Base-by-base conservation (phyloP, 2,329 filamentous ascomycete genomes). In the Bipolaris zeicola region DNA sequence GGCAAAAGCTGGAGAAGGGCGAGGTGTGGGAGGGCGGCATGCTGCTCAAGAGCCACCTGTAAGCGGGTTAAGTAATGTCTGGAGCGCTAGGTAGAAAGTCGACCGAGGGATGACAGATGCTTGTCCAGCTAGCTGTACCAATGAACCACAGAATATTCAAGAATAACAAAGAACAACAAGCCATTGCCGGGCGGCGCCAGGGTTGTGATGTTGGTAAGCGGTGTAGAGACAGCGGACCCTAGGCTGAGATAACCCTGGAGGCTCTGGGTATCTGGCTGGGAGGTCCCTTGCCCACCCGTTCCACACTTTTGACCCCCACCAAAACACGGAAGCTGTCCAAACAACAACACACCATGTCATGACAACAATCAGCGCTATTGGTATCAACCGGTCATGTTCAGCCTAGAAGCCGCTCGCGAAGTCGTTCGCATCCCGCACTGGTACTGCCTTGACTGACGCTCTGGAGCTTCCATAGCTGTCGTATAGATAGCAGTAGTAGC, bases 1-100 rank as follows among this genome's bases (percentile, higher is more conserved):
- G 91, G 91, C 88, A 89, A 78, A 90, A 87, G 66, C 80, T 98
- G 65, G 95, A 98, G 75, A 87, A 88, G 43, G 92, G 92, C 18
- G 86, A 88, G 64, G 83, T 83, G 2, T 89, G 86, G 78, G 86
- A 89, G 73, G 86, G 85, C 39, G 85, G 85, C 8, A 84, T 86
- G 77, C 79, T 82, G 49, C 81, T 86, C 57, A 82, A 81, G 72
- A 77, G 74, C 59, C 61, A 76, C 50, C 65, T 77, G 34, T 63
- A 54, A 38, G 26, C 26, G 26, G 26, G 42, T 37, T n/a, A 7
- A 26, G 6, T 24, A 34, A n/a, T 34, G 36, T 33, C 20, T 36
- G 28, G 34, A n/a, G n/a, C 24, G 22, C 33, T 47, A 20, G 13
- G 28, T 45, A 37, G 37, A 50, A 28, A 37, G 16, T 7, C 22